These are phyloP conservation scores for Ceratobasidium sp. DNA, from an alignment of 1,284 basidiomycete species.

Conservation along the genomic window DNA sequence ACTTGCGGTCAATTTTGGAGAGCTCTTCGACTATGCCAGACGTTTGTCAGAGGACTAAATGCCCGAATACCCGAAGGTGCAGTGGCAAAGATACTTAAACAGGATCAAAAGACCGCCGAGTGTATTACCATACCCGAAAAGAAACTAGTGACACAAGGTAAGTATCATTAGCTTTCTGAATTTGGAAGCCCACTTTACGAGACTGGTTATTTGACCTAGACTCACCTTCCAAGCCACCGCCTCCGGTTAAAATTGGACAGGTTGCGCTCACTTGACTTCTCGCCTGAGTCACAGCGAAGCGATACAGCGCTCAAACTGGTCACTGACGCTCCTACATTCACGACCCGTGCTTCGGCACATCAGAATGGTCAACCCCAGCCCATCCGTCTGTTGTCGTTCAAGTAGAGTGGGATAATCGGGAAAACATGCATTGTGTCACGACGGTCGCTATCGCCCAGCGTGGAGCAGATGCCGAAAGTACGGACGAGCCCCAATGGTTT, in stretches of 20 bases:
- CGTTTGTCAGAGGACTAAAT: background rate
- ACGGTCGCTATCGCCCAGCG: background rate
- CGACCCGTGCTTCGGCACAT: background rate
- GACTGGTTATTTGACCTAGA: no score
- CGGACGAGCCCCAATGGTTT: background rate
- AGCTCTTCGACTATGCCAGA: background rate
- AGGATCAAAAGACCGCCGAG: background rate
- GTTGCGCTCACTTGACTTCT: background rate
- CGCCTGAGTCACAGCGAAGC: background rate
- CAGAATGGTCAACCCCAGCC: background rate
- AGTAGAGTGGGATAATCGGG: background rate
- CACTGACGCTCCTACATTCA: background rate
- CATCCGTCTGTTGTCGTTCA: background rate
- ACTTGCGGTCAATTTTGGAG: constrained; percentile 87
- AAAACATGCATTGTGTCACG: background rate
- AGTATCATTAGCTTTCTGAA: no score
- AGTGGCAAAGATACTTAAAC: background rate
- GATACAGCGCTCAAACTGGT: background rate
- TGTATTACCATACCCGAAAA: no score
- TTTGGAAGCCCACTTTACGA: no score
- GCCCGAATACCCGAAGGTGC: constrained; percentile 63
- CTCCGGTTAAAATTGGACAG: background rate
- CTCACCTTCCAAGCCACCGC: background rate
- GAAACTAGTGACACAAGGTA: no score
- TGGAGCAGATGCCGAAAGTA: background rate